A percentile compares a stretch with the other conserved stretches of the same genome.
These are phyloP conservation scores for Anthracocystis setariae DNA, from an alignment of 1,284 basidiomycete genomes.

Conservation along the genomic window DNA sequence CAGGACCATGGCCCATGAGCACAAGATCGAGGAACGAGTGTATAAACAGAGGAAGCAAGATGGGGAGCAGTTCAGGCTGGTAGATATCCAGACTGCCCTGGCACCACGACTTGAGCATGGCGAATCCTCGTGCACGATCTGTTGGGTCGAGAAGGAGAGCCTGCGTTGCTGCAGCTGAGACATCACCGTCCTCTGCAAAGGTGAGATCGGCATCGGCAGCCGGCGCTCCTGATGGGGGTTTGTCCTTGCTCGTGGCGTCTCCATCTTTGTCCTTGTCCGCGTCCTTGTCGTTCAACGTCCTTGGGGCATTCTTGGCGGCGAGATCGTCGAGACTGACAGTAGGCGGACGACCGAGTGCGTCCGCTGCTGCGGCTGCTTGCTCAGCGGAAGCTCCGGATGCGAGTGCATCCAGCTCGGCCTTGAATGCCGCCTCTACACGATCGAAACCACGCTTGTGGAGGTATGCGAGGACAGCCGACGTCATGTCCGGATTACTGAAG, in stretches of 20 bases:
- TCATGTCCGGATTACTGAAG: conserved; percentile 47
- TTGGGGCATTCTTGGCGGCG: conserved; percentile 60
- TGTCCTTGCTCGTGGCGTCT: conserved; percentile 12
- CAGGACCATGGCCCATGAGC: conserved; percentile 86
- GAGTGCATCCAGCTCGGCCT: conserved; percentile 74
- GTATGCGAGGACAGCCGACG: conserved; percentile 70
- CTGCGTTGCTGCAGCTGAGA: conserved; percentile 74
- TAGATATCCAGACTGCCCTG: conserved; percentile 89
- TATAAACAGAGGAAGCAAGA: conserved; percentile 94
- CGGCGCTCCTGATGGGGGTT: conserved; percentile 2
- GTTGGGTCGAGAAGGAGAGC: conserved; percentile 84
- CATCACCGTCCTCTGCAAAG: conserved; percentile 43
- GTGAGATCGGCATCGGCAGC: conserved; percentile 28
- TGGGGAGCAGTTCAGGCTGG: conserved; percentile 85
- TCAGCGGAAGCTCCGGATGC: conserved; percentile 42
- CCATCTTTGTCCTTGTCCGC: conserved; percentile 48
- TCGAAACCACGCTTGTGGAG: conserved; percentile 82
- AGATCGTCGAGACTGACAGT: conserved; percentile 73
- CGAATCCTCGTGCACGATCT: conserved; percentile 86
- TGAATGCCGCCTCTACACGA: conserved; percentile 78
- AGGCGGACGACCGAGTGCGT: conserved; percentile 69
- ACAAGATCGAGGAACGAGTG: conserved; percentile 97
- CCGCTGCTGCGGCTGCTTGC: conserved; percentile 47
- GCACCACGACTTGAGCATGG: conserved; percentile 91
- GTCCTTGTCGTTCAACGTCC: conserved; percentile 61